Evolutionary conservation across 768 basidiomycete genomes (phyloP).

Genomic region (Russula lepida): DNA sequence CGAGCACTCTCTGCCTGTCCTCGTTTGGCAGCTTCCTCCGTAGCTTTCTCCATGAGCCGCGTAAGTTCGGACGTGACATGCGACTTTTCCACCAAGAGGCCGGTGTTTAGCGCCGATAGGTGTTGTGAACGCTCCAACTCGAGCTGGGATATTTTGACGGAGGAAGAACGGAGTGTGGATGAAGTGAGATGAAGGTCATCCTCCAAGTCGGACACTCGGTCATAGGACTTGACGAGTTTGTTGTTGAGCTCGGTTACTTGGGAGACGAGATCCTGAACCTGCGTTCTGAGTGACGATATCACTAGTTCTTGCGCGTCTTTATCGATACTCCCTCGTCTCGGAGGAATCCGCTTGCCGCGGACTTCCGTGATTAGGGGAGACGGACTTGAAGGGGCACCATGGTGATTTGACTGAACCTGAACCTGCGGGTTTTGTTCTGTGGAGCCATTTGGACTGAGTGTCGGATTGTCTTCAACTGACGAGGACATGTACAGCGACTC

Average conservation of each 20-base stretch:
- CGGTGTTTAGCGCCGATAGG: conserved; percentile 82
- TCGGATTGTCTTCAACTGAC: conserved; percentile 1
- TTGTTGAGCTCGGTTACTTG: conserved; percentile 87
- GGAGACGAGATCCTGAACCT: conserved; percentile 79
- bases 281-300: conserved; percentile 68
- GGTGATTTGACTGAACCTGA: conserved; percentile 3
- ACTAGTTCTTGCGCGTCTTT: conserved; percentile 75
- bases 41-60: conserved; percentile 89
- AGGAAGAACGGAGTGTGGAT: conserved; percentile 48
- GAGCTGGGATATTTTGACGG: conserved; percentile 65
- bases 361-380: conserved; percentile 3
- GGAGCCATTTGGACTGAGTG: background rate
- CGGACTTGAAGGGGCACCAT: background rate
- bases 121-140: conserved; percentile 83
- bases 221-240: conserved; percentile 90
- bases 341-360: conserved; percentile 4
- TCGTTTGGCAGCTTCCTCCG: conserved; percentile 85
- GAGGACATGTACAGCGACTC: conserved; percentile 14
- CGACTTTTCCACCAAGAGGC: conserved; percentile 82
- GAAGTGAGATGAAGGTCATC: conserved; percentile 72
- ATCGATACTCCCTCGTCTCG: conserved; percentile 21
- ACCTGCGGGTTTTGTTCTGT: background rate
- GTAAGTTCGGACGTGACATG: conserved; percentile 89
- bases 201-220: conserved; percentile 87
- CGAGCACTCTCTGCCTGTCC: conserved; percentile 85